Evolutionary conservation across 108 stramenopile species (phyloP), one percentile per base, ranked within the genome.

Genomic region (Bacterosira constricta): DNA sequence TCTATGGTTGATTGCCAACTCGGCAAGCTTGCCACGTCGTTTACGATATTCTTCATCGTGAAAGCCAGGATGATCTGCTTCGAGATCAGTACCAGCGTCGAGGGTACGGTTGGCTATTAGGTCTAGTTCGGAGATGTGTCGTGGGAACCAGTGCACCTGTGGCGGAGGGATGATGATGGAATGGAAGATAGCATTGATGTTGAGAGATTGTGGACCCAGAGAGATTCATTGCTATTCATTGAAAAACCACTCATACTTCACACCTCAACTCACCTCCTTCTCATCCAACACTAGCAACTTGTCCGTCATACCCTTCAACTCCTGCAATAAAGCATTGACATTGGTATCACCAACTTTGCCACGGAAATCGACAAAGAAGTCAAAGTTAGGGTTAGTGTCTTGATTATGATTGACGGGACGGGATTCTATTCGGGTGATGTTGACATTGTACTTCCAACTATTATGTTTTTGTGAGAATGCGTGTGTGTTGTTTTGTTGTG

Each of bases 371-470:
- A 95, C 69, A 70, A 83, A 92, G 66, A 96, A 93, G 55, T 93
- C 90, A 60, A 97, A 95, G n/a, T n/a, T n/a, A n/a, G n/a, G n/a
- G n/a, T n/a, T n/a, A 39, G 68, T 79, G 2, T 41, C 26, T 35
- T 42, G 45, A 29, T 38, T 26, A 21, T 69, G 36, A 21, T 23
- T 76, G 9, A 73, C 66, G 29, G 93, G 93, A 49, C 92, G 85
- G 45, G 87, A 88, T 75, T 98, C 97, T 29, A 98, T 96, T 21
- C 95, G 79, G 13, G 91, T 88, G 41, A 98, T 75, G 71, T 95
- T 96, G 44, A 98, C 75, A 53, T 97, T 93, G 68, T 93, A 90
- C 66, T 96, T 96, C 92, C 94, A 96, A 58, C 77, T 79, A n/a
- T n/a, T n/a, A n/a, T n/a, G n/a, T n/a, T n/a, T n/a, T n/a, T n/a